phyloP scores from a whole-genome alignment of 345 rosid species.

The Arabidopsis suecica region DNA sequence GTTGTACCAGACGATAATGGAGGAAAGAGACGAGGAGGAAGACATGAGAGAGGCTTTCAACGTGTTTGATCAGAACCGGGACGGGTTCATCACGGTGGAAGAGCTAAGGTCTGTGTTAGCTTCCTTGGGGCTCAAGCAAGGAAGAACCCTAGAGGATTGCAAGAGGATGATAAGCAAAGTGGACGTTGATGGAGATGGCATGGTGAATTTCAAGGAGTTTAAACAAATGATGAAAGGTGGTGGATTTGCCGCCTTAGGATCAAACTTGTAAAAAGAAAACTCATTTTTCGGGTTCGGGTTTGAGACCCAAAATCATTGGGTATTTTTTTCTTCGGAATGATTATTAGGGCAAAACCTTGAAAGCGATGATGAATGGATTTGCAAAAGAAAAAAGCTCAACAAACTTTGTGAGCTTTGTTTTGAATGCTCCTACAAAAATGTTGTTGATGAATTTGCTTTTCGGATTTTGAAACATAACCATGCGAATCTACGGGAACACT shows the following conservation, averaged over 20 bases:
- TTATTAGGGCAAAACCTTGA: constrained; percentile 39
- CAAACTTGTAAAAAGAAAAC: constrained; percentile 37
- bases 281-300: constrained; percentile 24
- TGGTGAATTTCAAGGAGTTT: constrained; percentile 83
- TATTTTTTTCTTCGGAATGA: constrained; percentile 36
- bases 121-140: constrained; percentile 85
- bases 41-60: constrained; percentile 89
- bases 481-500: constrained; percentile 12
- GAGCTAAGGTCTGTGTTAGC: constrained; percentile 84
- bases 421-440: constrained; percentile 27
- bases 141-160: constrained; percentile 82
- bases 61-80: constrained; percentile 89
- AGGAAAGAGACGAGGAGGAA: constrained; percentile 83
- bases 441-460: constrained; percentile 26
- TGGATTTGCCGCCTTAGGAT: constrained; percentile 82
- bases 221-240: constrained; percentile 97
- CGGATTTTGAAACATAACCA: constrained; percentile 34
- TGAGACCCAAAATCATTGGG: constrained; percentile 37
- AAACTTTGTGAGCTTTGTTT: constrained; percentile 33
- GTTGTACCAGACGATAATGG: constrained; percentile 80
- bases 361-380: constrained; percentile 16
- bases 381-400: constrained; percentile 9
- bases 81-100: constrained; percentile 89
- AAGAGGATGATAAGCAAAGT: constrained; percentile 84
- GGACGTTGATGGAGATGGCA: constrained; percentile 95